phyloP scores from a whole-genome alignment of 139 green algal species.

The Coccomyxa sp. region DNA sequence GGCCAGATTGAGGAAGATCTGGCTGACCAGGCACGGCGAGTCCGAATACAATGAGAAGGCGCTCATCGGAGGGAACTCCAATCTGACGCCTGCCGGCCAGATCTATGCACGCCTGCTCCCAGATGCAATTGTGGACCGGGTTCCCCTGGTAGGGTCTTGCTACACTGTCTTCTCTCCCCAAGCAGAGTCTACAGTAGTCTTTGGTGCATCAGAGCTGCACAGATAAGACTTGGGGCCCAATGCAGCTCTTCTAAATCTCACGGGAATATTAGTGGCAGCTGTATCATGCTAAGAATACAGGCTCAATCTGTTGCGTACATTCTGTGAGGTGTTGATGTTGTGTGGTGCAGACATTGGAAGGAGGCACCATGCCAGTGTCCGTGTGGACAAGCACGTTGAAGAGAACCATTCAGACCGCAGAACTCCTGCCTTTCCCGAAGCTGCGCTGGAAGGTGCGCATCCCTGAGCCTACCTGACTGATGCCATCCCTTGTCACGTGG shows the following conservation, averaged over 20 bases:
- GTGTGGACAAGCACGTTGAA: slow-evolving; percentile 93
- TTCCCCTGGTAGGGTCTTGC: slow-evolving; percentile 44
- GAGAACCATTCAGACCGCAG: slow-evolving; percentile 89
- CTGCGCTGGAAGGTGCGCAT: slow-evolving; percentile 82
- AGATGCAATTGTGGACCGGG: slow-evolving; percentile 53
- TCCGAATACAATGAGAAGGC: slow-evolving; percentile 72
- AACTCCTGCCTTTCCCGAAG: slow-evolving; percentile 80
- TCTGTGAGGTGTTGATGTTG: too few relatives aligned
- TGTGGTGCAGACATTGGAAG: slow-evolving; percentile 32
- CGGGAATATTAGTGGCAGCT: too few relatives aligned
- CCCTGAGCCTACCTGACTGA: neutral
- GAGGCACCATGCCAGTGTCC: slow-evolving; percentile 55
- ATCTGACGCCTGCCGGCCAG: slow-evolving; percentile 57
- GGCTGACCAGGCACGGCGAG: slow-evolving; percentile 84
- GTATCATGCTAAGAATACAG: too few relatives aligned
- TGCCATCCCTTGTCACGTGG: too few relatives aligned
- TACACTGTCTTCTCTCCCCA: too few relatives aligned
- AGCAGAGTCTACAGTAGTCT: too few relatives aligned
- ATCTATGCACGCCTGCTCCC: slow-evolving; percentile 75
- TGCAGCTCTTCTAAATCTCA: too few relatives aligned
- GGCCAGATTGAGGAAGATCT: slow-evolving; percentile 69
- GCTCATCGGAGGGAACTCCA: slow-evolving; percentile 77
- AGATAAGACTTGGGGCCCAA: too few relatives aligned
- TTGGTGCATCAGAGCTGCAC: too few relatives aligned
- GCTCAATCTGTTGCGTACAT: too few relatives aligned